Evolutionary conservation across 176 grass and related monocot species (phyloP).

Genomic region (Oryza rufipogon): DNA sequence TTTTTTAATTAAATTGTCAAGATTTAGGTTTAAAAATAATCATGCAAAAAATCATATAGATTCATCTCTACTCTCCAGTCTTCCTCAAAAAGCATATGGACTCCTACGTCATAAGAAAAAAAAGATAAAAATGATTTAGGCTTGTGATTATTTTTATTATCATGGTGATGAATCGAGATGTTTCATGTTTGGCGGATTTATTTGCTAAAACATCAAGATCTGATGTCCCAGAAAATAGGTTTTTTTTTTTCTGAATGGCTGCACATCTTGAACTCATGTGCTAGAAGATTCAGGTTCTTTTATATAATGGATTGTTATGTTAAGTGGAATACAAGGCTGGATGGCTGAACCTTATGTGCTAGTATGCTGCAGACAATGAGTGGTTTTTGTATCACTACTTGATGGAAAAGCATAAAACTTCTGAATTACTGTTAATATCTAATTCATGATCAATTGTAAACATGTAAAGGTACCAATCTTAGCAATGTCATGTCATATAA

Average conservation of each 20-base stretch:
- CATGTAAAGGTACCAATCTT: neutral
- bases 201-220: neutral
- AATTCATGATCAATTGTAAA: neutral
- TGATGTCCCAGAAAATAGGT: neutral
- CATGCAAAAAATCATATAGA: neutral
- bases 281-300: neutral
- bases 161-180: neutral
- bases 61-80: neutral
- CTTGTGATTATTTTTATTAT: neutral
- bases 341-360: neutral
- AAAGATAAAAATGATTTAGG: neutral
- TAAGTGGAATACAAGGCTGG: neutral
- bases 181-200: neutral
- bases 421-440: neutral
- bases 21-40: neutral
- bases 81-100: neutral
- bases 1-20: neutral
- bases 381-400: neutral
- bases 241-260: neutral
- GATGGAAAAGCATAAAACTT: neutral
- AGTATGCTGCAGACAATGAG: neutral
- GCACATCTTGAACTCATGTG: neutral
- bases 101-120: neutral
- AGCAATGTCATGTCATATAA: neutral
- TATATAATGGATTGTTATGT: neutral